Conservation (phyloP, 2,329 filamentous ascomycete species). For the Colletotrichum noveboracense region DNA sequence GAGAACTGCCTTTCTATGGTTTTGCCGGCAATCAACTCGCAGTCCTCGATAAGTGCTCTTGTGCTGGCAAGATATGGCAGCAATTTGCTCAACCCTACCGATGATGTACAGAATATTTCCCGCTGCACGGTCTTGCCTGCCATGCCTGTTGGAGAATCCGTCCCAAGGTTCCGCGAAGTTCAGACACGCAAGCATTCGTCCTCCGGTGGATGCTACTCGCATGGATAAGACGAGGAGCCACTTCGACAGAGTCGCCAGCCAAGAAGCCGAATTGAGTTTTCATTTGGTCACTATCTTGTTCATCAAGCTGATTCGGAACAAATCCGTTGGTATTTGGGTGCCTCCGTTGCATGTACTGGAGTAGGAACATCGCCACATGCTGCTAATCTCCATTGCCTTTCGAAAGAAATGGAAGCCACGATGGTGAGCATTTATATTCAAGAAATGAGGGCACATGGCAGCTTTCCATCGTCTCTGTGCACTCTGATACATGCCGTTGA, state of each 20-base stretch:
- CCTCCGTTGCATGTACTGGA: not conserved
- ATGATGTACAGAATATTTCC: no score
- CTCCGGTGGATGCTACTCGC: not conserved
- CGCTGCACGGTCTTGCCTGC: not conserved
- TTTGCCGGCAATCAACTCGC: no score
- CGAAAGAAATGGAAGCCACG: not conserved
- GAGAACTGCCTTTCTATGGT: no score
- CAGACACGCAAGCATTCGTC: not conserved
- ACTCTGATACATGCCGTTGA: rapidly evolving
- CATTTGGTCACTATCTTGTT: rapidly evolving
- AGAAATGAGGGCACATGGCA: rapidly evolving
- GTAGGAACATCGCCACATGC: not conserved
- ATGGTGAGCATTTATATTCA: not conserved
- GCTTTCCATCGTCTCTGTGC: rapidly evolving
- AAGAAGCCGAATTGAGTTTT: not conserved
- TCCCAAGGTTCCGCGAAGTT: not conserved
- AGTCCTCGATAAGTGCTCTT: no score
- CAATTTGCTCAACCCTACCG: no score
- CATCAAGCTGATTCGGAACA: not conserved
- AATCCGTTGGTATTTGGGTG: rapidly evolving
- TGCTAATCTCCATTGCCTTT: no score
- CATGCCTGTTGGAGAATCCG: not conserved
- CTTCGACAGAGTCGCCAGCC: not conserved
- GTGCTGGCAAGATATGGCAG: no score
- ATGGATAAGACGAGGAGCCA: not conserved